phyloP scores from a whole-genome alignment of 129 eudicot species.

The Scalesia atractyloides region DNA sequence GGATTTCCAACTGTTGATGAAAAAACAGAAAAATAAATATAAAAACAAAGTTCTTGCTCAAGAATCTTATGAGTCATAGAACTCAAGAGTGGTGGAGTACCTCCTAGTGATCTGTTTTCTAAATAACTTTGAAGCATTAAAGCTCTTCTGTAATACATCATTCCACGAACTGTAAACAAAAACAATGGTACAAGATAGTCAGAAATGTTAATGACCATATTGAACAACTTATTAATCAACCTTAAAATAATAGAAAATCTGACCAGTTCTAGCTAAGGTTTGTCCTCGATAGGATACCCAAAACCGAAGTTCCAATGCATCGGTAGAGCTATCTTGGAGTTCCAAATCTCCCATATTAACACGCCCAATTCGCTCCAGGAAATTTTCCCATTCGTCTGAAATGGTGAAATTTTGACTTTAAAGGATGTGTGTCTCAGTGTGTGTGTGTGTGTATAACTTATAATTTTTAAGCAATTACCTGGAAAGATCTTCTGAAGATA shows the following conservation, averaged over 20 bases:
- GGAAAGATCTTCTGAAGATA: constrained; percentile 99
- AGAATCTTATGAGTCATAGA: constrained; percentile 14
- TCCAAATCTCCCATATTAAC: constrained; percentile 68
- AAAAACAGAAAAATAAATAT: not conserved
- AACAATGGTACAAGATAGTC: constrained; percentile 23
- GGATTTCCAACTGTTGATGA: constrained; percentile 48
- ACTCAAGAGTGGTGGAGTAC: constrained; percentile 32
- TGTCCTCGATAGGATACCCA: constrained; percentile 99
- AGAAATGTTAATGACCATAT: constrained; percentile 5
- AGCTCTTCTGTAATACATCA: constrained; percentile 99
- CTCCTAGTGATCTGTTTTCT: constrained; percentile 82
- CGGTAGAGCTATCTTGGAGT: constrained; percentile 69
- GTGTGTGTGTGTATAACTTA: no score
- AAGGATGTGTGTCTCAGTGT: no score
- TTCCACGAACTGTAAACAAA: constrained; percentile 79
- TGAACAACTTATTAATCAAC: not conserved
- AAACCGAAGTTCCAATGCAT: constrained; percentile 84
- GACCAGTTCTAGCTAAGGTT: constrained; percentile 94
- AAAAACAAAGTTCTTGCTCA: not conserved
- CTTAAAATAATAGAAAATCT: constrained; percentile 13
- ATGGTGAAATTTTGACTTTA: constrained; percentile 4
- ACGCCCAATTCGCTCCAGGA: constrained; percentile 82
- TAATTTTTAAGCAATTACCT: constrained; percentile 42
- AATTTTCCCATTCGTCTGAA: constrained; percentile 93
- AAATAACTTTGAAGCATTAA: constrained; percentile 89